Conservation (phyloP, 129 eudicot species). For the Dittrichia graveolens region DNA sequence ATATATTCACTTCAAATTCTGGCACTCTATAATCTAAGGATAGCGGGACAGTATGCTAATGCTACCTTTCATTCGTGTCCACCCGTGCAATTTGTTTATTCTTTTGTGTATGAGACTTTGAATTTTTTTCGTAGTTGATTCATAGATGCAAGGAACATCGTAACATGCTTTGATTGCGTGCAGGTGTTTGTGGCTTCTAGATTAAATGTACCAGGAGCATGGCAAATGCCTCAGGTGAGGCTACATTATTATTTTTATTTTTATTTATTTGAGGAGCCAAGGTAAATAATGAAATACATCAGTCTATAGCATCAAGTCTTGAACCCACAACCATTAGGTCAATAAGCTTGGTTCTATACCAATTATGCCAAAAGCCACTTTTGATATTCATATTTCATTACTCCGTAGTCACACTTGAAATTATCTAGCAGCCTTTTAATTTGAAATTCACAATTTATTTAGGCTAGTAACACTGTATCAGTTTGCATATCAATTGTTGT, state of each 20-base stretch:
- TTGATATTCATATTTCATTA: background rate
- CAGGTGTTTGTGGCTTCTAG: slow-evolving; percentile 99
- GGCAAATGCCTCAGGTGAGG: slow-evolving; percentile 99
- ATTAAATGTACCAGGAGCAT: slow-evolving; percentile 98
- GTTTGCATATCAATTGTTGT: background rate
- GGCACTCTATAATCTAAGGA: background rate
- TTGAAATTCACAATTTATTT: background rate
- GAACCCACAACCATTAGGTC: slow-evolving; percentile 12
- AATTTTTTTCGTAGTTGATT: background rate
- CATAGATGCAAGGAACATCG: background rate
- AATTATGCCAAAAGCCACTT: no score
- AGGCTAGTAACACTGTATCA: background rate
- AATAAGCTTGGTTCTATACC: background rate
- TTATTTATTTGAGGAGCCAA: background rate
- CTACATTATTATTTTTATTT: background rate
- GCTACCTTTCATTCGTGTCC: background rate
- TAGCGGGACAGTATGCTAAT: slow-evolving; percentile 3
- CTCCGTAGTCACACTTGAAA: background rate
- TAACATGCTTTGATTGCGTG: slow-evolving; percentile 30
- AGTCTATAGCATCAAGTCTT: background rate
- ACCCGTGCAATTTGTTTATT: background rate
- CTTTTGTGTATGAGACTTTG: background rate
- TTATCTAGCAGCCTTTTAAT: slow-evolving; percentile 6
- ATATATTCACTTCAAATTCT: background rate
- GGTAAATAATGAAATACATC: background rate